Evolutionary conservation across 2,329 filamentous ascomycete species (phyloP), one percentile per base, ranked within the genome.

Genomic region (Cordyceps javanica): DNA sequence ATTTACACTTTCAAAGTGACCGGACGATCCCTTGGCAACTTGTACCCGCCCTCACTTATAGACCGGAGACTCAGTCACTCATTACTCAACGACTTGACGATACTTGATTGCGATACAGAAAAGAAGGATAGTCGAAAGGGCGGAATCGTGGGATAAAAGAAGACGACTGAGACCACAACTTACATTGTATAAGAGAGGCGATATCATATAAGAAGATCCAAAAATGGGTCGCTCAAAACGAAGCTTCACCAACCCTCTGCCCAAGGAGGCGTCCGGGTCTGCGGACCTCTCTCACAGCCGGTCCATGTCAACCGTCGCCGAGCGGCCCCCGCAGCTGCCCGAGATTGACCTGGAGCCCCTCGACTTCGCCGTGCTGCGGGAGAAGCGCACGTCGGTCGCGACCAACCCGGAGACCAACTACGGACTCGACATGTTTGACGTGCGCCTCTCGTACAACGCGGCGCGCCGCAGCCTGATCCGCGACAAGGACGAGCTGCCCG

Each of bases 381-480:
- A 48, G 30, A 57, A 57, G 45, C 45, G 55, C 25, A 46, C 55
- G 11, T 57, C 55, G n/a, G 30, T 57, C 9, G 45, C 45, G 23
- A 49, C 55, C 19, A 50, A 57, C 36, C 55, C 55, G 11, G 55
- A 57, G 21, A 30, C 46, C 26, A 44, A 25, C 42, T 49, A 51
- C 45, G 55, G 55, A 21, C 45, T 57, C 19, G 55, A 57, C 45
- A 45, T 57, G 45, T 57, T 50, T 19, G 55, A 57, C 46, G 55
- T 57, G 26, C 55, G 55, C 3, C 55, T 57, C 36, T 50, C 44
- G 45, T 57, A 57, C 55, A 57, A 57, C 16, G 55, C 41, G 3
- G 55, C 44, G n/a, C 55, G 55, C 36, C 55, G 55, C 26, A 57
- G 55, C 55, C 46, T 57, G 26, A 57, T 57, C n/a, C 55, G 55